These are phyloP conservation scores for Yamadazyma sp. DNA, from an alignment of 805 yeast genomes.

Conservation along the genomic window DNA sequence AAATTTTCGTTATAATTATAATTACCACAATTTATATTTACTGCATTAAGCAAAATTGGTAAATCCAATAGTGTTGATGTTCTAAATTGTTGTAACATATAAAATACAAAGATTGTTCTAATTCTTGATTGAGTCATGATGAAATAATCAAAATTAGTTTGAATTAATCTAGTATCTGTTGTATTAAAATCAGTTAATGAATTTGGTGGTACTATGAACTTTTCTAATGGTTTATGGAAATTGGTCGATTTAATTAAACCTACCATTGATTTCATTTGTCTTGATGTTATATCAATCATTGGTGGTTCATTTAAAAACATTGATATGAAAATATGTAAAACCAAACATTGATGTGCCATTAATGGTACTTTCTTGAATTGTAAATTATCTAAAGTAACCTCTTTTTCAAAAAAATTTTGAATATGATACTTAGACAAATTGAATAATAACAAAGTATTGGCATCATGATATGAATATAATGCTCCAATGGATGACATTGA, in stretches of 20 bases:
- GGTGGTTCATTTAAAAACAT: slow-evolving; percentile 53
- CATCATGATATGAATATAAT: slow-evolving; percentile 73
- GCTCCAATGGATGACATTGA: slow-evolving; percentile 91
- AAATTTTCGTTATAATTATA: slow-evolving; percentile 58
- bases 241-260: slow-evolving; percentile 53
- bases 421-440: slow-evolving; percentile 65
- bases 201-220: slow-evolving; percentile 40
- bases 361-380: slow-evolving; percentile 53
- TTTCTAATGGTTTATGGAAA: slow-evolving; percentile 49
- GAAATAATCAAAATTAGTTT: slow-evolving; percentile 48
- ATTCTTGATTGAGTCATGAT: slow-evolving; percentile 54
- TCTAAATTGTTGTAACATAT: slow-evolving; percentile 47
- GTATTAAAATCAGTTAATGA: slow-evolving; percentile 5
- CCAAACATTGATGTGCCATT: slow-evolving; percentile 55
- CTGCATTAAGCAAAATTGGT: slow-evolving; percentile 34
- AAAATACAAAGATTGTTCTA: slow-evolving; percentile 50
- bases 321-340: slow-evolving; percentile 53
- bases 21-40: slow-evolving; percentile 59
- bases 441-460: slow-evolving; percentile 68
- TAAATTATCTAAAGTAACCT: slow-evolving; percentile 42
- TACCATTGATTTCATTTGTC: slow-evolving; percentile 53
- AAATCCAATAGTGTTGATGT: slow-evolving; percentile 41
- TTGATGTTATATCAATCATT: slow-evolving; percentile 49
- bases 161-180: slow-evolving; percentile 18
- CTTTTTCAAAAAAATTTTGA: slow-evolving; percentile 60